A percentile compares a stretch with the other conserved stretches of the same genome.
Conservation (phyloP, 352 stramenopile genomes). For the Phytopythium helicoides region DNA sequence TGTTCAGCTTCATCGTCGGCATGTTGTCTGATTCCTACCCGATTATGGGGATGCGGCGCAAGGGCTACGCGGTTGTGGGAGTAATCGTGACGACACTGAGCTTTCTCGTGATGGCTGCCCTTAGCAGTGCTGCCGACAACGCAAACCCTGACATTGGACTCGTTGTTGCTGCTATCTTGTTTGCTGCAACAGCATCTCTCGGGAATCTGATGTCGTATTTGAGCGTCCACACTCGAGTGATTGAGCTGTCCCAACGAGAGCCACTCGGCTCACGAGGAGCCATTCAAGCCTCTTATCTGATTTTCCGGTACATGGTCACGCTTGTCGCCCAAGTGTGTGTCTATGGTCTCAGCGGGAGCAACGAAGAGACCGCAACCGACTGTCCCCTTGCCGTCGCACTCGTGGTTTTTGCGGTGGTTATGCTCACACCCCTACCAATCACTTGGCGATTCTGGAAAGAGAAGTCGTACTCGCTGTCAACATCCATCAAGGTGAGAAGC, state of each 20-base stretch:
- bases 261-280: slow-evolving; percentile 26
- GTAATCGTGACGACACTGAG: slow-evolving; percentile 21
- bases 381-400: slow-evolving; percentile 14
- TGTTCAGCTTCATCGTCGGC: slow-evolving; percentile 78
- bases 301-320: slow-evolving; percentile 21
- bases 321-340: slow-evolving; percentile 18
- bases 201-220: slow-evolving; percentile 36
- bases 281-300: slow-evolving; percentile 40
- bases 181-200: slow-evolving; percentile 16
- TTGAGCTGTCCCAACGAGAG: slow-evolving; percentile 45
- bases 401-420: slow-evolving; percentile 30
- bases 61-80: slow-evolving; percentile 77
- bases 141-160: slow-evolving; percentile 8
- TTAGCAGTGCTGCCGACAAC: slow-evolving; percentile 23
- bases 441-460: slow-evolving; percentile 40
- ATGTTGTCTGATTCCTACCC: slow-evolving; percentile 76
- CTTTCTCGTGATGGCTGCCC: slow-evolving; percentile 25
- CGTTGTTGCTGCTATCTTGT: slow-evolving; percentile 18
- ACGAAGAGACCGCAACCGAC: slow-evolving; percentile 9
- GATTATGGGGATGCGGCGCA: slow-evolving; percentile 72
- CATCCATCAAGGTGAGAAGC: slow-evolving; percentile 29
- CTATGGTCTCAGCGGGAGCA: slow-evolving; percentile 11
- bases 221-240: slow-evolving; percentile 32
- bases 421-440: slow-evolving; percentile 25
- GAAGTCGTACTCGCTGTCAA: slow-evolving; percentile 40